Percentiles rank a stretch among this genome's conserved stretches.
Evolutionary conservation across 2,329 filamentous ascomycete species (phyloP).

Genomic region (Apiospora aurea): DNA sequence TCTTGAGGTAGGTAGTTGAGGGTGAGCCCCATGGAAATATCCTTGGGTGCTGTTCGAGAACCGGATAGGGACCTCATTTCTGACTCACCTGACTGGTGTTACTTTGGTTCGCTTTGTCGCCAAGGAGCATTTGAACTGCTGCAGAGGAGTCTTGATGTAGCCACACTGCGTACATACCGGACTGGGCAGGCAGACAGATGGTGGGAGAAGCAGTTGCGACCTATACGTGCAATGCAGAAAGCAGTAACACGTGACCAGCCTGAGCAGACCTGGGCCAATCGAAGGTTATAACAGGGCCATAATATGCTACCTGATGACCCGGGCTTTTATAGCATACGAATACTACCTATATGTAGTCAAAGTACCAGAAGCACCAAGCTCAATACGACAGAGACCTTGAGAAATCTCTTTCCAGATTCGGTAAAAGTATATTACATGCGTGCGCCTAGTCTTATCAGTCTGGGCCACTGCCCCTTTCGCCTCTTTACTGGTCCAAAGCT

Average conservation of each 20-base stretch:
- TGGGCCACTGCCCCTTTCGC: not conserved
- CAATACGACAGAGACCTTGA: not conserved
- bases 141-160: not conserved
- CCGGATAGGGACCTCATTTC: too few species aligned
- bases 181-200: not conserved
- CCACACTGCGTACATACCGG: too few species aligned
- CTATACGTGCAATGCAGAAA: not conserved
- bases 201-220: not conserved
- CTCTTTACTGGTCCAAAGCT: not conserved
- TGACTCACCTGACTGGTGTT: too few species aligned
- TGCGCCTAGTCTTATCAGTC: not conserved
- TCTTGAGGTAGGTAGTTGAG: too few species aligned
- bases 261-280: too few species aligned
- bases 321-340: too few species aligned
- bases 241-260: not conserved
- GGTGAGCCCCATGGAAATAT: too few species aligned
- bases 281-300: too few species aligned
- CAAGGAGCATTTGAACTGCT: too few species aligned
- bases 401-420: not conserved
- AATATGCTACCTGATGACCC: too few species aligned
- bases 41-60: too few species aligned
- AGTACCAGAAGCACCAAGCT: not conserved
- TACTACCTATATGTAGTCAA: not conserved
- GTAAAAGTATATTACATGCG: not conserved
- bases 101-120: too few species aligned